A percentile compares a stretch with the other conserved stretches of the same genome.
Evolutionary conservation across 2,329 filamentous ascomycete species (phyloP).

Genomic region (Hypocreales sp.): DNA sequence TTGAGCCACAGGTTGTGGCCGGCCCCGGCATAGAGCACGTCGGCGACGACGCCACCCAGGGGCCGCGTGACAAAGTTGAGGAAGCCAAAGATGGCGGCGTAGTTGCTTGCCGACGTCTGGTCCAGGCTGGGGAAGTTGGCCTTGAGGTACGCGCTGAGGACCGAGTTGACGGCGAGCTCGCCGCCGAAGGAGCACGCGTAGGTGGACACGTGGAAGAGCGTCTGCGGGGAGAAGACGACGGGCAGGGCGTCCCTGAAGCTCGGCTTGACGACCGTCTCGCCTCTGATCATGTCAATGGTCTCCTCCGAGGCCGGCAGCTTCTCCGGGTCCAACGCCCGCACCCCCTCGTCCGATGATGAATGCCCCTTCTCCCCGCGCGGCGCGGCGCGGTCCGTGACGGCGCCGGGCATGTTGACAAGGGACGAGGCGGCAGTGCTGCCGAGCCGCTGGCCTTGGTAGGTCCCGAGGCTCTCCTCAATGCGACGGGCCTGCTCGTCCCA

Average conservation of each 20-base stretch:
- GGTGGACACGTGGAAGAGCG: slow-evolving; percentile 36
- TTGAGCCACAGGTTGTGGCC: slow-evolving; percentile 19
- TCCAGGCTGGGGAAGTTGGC: slow-evolving; percentile 42
- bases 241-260: slow-evolving; percentile 29
- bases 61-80: slow-evolving; percentile 56
- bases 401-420: slow-evolving; percentile 37
- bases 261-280: slow-evolving; percentile 39
- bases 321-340: slow-evolving; percentile 24
- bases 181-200: slow-evolving; percentile 49
- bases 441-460: too few species aligned
- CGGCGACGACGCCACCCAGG: slow-evolving; percentile 42
- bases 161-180: slow-evolving; percentile 46
- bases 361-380: slow-evolving; percentile 18
- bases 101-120: slow-evolving; percentile 40
- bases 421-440: too few species aligned
- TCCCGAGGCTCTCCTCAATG: slow-evolving; percentile 34
- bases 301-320: slow-evolving; percentile 33
- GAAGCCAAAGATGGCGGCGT: slow-evolving; percentile 62
- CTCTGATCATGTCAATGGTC: slow-evolving; percentile 35
- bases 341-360: slow-evolving; percentile 19
- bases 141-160: slow-evolving; percentile 43
- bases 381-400: slow-evolving; percentile 24
- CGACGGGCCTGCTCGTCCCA: slow-evolving; percentile 59
- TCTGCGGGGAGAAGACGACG: slow-evolving; percentile 37
- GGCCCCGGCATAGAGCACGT: slow-evolving; percentile 28